Evolutionary conservation across 192 early-diverging fungal genomes (phyloP), one percentile per base, ranked within the genome.

Genomic region (Coemansia sp.): DNA sequence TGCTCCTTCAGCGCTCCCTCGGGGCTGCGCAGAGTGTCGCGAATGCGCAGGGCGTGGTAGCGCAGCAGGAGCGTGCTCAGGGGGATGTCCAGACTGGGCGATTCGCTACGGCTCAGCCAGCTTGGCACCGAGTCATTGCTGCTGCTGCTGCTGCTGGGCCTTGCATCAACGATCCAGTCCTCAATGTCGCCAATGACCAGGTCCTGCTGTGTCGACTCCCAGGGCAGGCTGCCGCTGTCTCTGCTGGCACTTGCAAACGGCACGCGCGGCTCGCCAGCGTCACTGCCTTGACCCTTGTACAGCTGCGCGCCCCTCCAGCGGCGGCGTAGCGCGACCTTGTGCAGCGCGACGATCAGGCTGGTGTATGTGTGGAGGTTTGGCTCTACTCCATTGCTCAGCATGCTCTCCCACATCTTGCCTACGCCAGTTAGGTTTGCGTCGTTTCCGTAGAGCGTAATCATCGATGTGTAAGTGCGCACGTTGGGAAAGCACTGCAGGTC

Each of bases 281-380:
- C 42, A 10, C 18, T 29, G 22, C 63, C 42, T 24, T 65, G 41
- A 20, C 46, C 63, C 22, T 44, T 18, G 22, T 44, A 46, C 24
- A 20, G 22, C 24, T 65, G 13, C 10, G 36, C 63, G 5, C 42
- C 20, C 4, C 61, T 51, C 79, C 79, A 81, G 24, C 79, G 74
- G 71, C 70, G 71, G 12, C 79, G 70, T 57, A 81, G 47, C 0
- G 79, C 74, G 27, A 76, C 52, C 62, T 76, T 81, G 71, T 81
- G 79, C 71, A 81, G 51, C 3, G 74, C 71, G 6, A 68, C 67
- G 42, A 76, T 60, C 55, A 81, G 38, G 34, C 79, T 81, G 2
- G 79, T 81, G 65, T 81, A 81, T 31, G 79, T 82, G 42, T 71
- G 67, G 68, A 82, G 33, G 34, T 76, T 77, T 2, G 79, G 79